These are phyloP conservation scores for Aspergillus sp. DNA, from an alignment of 2,329 filamentous ascomycete genomes.

Conservation along the genomic window DNA sequence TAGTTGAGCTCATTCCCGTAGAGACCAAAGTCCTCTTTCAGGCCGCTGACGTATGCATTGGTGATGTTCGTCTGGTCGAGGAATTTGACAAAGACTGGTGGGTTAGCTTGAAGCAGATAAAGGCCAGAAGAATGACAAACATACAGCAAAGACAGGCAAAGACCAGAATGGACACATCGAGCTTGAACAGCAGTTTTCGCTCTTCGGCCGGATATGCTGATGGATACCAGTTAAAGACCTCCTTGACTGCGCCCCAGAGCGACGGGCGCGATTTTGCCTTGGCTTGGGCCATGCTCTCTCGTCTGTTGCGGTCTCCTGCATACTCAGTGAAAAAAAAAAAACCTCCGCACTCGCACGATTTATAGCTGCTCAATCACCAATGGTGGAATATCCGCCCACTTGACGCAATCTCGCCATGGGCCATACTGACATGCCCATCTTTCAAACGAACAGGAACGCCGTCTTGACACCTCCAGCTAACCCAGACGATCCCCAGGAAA, in stretches of 20 bases:
- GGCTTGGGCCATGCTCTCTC: conserved; percentile 22
- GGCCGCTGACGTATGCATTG: conserved; percentile 40
- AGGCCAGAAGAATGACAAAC: background rate
- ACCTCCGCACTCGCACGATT: background rate
- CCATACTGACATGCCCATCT: background rate
- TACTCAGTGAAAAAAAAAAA: background rate
- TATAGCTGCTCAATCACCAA: background rate
- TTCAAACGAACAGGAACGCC: background rate
- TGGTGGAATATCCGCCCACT: conserved; percentile 9
- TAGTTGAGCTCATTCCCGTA: conserved; percentile 39
- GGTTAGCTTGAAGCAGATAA: conserved; percentile 7
- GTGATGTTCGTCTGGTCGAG: conserved; percentile 40
- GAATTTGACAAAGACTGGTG: conserved; percentile 33
- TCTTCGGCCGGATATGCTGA: conserved; percentile 35
- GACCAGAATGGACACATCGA: conserved; percentile 37
- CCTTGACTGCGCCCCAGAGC: conserved; percentile 30
- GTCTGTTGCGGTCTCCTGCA: background rate
- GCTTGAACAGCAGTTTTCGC: conserved; percentile 35
- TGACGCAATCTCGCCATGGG: background rate
- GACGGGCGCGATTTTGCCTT: conserved; percentile 7
- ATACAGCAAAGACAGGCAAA: conserved; percentile 40
- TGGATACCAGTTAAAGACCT: conserved; percentile 41
- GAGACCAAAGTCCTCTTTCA: conserved; percentile 38
- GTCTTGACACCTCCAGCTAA: background rate
- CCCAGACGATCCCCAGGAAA: too few species aligned